These are phyloP conservation scores for Komagataella pseudopastoris DNA, from an alignment of 805 yeast species.

Conservation along the genomic window DNA sequence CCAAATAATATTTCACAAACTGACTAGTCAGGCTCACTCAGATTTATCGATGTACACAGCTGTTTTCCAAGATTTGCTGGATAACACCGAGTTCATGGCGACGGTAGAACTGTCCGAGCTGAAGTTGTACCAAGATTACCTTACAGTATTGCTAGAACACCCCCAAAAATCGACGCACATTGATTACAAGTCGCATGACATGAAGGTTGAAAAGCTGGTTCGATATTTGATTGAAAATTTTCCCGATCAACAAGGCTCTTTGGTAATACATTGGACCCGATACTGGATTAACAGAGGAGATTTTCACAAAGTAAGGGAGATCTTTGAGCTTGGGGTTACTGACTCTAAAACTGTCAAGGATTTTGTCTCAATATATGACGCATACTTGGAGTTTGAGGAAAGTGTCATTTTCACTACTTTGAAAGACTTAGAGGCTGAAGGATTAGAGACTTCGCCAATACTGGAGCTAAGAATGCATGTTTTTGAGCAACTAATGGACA, in stretches of 20 bases:
- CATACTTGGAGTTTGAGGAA: constrained; percentile 50
- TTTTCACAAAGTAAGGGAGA: constrained; percentile 22
- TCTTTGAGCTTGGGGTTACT: constrained; percentile 34
- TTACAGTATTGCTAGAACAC: constrained; percentile 22
- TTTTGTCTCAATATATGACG: constrained; percentile 51
- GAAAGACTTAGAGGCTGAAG: constrained; percentile 15
- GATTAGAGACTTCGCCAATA: neutral
- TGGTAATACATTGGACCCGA: constrained; percentile 32
- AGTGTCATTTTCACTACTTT: constrained; percentile 20
- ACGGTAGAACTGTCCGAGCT: constrained; percentile 27
- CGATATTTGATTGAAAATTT: constrained; percentile 24
- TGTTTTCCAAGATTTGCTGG: constrained; percentile 19
- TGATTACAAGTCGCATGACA: constrained; percentile 2
- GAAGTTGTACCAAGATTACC: constrained; percentile 32
- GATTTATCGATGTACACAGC: constrained; percentile 3
- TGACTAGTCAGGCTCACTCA: constrained; percentile 4
- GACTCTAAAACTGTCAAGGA: constrained; percentile 40
- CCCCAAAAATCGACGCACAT: constrained; percentile 5
- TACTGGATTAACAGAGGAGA: constrained; percentile 28
- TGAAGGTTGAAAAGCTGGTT: constrained; percentile 21
- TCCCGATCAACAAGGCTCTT: constrained; percentile 45
- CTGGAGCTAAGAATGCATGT: constrained; percentile 29
- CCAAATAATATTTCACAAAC: constrained; percentile 14
- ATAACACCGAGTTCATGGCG: constrained; percentile 20
- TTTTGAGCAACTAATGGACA: constrained; percentile 42